These are phyloP conservation scores for Colletotrichum theobromicola DNA, from an alignment of 2,329 filamentous ascomycete genomes.

Conservation along the genomic window DNA sequence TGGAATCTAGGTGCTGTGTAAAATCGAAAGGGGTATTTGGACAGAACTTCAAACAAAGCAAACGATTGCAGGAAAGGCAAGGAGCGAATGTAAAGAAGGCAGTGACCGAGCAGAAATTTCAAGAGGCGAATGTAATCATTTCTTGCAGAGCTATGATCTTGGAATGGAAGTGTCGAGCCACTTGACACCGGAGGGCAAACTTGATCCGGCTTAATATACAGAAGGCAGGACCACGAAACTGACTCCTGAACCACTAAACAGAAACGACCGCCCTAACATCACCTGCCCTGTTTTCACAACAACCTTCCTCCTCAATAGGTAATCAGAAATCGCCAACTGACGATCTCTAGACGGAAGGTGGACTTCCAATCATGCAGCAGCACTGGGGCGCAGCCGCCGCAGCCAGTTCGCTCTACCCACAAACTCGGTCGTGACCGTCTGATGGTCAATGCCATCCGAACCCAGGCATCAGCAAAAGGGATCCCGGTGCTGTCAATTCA, in stretches of 20 bases:
- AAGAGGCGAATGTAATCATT: not conserved
- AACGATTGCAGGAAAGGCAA: not conserved
- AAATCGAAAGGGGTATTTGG: not conserved
- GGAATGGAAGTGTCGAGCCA: not conserved
- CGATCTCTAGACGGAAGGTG: not conserved
- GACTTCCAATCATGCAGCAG: not conserved
- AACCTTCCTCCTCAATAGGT: not conserved
- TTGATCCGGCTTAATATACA: not conserved
- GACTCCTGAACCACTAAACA: not conserved
- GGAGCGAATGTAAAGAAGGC: not conserved
- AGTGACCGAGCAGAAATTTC: not conserved
- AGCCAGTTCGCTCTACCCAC: not conserved
- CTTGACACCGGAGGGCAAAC: not conserved
- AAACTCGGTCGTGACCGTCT: not conserved
- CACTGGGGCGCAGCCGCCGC: not conserved
- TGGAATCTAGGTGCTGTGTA: not conserved
- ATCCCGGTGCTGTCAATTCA: not conserved
- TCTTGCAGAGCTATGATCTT: not conserved
- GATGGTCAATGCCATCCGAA: not conserved
- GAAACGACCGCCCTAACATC: not conserved
- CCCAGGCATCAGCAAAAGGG: slow-evolving; percentile 1
- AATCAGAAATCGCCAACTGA: not conserved
- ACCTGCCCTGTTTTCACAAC: not conserved
- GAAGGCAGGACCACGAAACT: not conserved
- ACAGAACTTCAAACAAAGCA: not conserved